Evolutionary conservation across 2,329 filamentous ascomycete species (phyloP).

Genomic region (Shiraia bambusicola): DNA sequence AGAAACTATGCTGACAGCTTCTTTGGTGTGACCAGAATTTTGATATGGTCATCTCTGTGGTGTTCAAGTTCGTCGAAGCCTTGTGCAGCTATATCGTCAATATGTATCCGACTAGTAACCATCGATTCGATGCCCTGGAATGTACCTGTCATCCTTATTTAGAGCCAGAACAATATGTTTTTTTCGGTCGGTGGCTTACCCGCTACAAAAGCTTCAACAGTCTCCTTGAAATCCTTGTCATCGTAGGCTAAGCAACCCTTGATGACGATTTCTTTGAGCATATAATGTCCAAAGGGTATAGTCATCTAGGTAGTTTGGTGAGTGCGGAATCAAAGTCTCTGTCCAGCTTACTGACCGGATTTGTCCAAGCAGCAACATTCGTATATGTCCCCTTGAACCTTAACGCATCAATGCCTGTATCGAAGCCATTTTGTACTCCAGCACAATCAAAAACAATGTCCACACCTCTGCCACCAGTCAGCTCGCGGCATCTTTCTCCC

Average conservation of each 20-base stretch:
- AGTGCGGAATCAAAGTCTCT: neutral
- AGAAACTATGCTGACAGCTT: constrained; percentile 10
- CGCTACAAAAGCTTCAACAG: constrained; percentile 34
- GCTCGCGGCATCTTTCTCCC: constrained; percentile 25
- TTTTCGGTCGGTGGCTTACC: constrained; percentile 19
- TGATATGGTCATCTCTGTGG: constrained; percentile 40
- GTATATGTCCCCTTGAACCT: constrained; percentile 32
- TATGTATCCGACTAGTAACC: constrained; percentile 35
- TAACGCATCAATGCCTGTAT: constrained; percentile 34
- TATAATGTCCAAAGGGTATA: constrained; percentile 25
- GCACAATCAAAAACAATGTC: constrained; percentile 42
- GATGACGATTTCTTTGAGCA: constrained; percentile 35
- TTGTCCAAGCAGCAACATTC: constrained; percentile 39
- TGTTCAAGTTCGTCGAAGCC: constrained; percentile 36
- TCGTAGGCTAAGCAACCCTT: constrained; percentile 35
- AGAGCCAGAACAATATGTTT: neutral
- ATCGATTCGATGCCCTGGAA: constrained; percentile 37
- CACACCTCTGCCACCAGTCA: constrained; percentile 33
- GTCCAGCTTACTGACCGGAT: constrained; percentile 23
- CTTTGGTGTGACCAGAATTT: constrained; percentile 40
- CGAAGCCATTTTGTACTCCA: constrained; percentile 32
- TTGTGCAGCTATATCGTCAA: constrained; percentile 35
- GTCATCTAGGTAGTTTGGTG: constrained; percentile 25
- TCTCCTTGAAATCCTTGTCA: constrained; percentile 36
- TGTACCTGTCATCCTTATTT: constrained; percentile 20